Conservation (phyloP, 2,329 filamentous ascomycete genomes). For the Colletotrichum acutatum region DNA sequence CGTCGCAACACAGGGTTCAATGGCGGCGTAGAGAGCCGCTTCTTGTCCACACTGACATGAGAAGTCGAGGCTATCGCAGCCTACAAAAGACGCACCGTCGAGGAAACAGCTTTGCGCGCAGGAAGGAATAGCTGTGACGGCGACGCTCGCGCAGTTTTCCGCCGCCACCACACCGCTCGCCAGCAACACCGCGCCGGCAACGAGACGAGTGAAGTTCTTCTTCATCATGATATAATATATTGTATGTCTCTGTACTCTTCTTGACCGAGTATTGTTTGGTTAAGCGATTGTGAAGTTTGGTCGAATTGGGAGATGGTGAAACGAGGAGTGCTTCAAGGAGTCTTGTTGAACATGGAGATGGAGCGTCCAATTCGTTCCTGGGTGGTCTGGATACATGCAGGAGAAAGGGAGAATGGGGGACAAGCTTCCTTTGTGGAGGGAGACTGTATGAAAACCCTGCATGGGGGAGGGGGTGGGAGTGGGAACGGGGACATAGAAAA, state of each 20-base stretch:
- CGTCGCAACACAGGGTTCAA: constrained; percentile 43
- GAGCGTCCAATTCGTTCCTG: constrained; percentile 20
- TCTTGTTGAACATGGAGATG: constrained; percentile 8
- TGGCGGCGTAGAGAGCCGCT: constrained; percentile 38
- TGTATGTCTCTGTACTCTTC: background rate
- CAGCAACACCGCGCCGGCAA: background rate
- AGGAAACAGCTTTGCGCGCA: constrained; percentile 44
- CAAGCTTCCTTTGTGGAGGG: constrained; percentile 11
- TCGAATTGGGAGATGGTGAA: constrained; percentile 16
- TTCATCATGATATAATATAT: background rate
- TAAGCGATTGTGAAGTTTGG: background rate
- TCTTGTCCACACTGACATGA: constrained; percentile 42
- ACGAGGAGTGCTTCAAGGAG: constrained; percentile 24
- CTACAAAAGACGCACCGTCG: constrained; percentile 41
- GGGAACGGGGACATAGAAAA: constrained; percentile 9
- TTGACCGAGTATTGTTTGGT: background rate
- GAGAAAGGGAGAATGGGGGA: background rate
- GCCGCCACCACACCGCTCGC: constrained; percentile 3
- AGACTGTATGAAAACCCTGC: background rate
- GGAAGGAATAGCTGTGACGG: constrained; percentile 40
- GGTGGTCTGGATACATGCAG: constrained; percentile 8
- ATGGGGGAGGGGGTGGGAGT: constrained; percentile 15
- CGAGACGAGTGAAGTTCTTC: background rate
- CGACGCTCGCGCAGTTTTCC: constrained; percentile 41
- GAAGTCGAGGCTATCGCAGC: constrained; percentile 42